Evolutionary conservation across 73 alveolate genomes (phyloP), one percentile per base, ranked within the genome.

Genomic region (Diophrys sp.): DNA sequence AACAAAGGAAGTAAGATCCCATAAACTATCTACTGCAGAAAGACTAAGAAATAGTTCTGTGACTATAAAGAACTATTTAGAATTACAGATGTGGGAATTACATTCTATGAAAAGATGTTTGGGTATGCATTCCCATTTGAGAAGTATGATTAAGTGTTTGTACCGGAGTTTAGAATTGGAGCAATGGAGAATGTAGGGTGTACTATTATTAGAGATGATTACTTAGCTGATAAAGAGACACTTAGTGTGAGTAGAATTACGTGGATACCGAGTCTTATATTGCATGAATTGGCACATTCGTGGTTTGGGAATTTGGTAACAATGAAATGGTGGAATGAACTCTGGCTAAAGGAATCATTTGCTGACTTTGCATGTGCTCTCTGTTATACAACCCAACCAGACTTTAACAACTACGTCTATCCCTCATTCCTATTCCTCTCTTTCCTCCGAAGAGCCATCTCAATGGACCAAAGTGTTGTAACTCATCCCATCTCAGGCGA

Each of bases 401-500:
- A 71, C 44, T 69, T 85, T 28, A 30, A 27, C 5, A 85, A 69
- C 1, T 85, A 78, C 85, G 26, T 29, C 56, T 23, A 71, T 29
- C 25, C 82, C 18, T 81, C 71, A 25, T 18, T 62, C 31, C 25
- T 85, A 2, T 72, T 70, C 30, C 30, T 44, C 33, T 18, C 25
- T 30, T 53, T 32, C 31, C 2, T 25, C 24, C 24, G 31, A 28
- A 62, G 2, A 14, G 88, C 87, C 31, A 14, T 82, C 18, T 83
- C 91, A 11, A 91, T 94, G 29, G 99, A 97, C 85, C 87, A 87
- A 72, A 78, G 85, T 78, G 72, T 84, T 0, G 89, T 97, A 0
- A 96, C 99, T 2, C 99, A 97, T 84, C 98, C 99, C 11, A 95
- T 97, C 27, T 87, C 86, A 72, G 87, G 96, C n/a, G 87, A 69